Base-by-base conservation (phyloP, 176 grass and related monocot species). In the Oryza longistaminata region DNA sequence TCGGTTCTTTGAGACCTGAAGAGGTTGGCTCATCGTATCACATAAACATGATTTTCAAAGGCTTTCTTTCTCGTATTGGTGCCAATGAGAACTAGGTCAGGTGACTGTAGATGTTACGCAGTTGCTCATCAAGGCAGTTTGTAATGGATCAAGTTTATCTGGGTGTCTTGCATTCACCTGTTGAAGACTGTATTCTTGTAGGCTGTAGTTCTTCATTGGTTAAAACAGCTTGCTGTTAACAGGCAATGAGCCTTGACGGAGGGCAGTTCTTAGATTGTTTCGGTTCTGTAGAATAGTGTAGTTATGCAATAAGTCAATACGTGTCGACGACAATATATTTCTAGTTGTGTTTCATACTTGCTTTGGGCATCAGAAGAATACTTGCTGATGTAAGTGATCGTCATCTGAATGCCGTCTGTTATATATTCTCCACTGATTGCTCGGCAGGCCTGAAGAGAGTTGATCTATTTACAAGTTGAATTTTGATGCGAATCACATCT, bases 1-100 rank as follows among this genome's bases (percentile, higher is more conserved):
- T 58, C 85, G 96, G 4, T 98, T 98, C 88, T 90, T 89, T 5
- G 96, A 98, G 82, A 55, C 71, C 75, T 95, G 82, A 97, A 81
- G 26, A 25, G n/a, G 55, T 40, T 58, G 50, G 46, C 42, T 76
- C 43, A 66, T 11, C 17, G 15, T 43, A 4, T 25, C 25, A 48
- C 46, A 27, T 71, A 19, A 19, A 53, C 73, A 76, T 70, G 68
- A n/a, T n/a, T 19, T 31, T 11, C 27, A 27, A 27, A 12, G 43
- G 15, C 19, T 74, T 62, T 74, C 35, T 16, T 14, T 22, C 31
- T 34, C 12, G 26, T 31, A 64, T 50, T 55, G 31, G 61, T 71
- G 66, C 60, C 79, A 74, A 21, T 24, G n/a, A 61, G 6, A 24
- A 69, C 65, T 55, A 72, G 25, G 77, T 33, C 24, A 35, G 67